Evolutionary conservation across 2,329 filamentous ascomycete genomes (phyloP).

Genomic region (Atkinsonella texensis): DNA sequence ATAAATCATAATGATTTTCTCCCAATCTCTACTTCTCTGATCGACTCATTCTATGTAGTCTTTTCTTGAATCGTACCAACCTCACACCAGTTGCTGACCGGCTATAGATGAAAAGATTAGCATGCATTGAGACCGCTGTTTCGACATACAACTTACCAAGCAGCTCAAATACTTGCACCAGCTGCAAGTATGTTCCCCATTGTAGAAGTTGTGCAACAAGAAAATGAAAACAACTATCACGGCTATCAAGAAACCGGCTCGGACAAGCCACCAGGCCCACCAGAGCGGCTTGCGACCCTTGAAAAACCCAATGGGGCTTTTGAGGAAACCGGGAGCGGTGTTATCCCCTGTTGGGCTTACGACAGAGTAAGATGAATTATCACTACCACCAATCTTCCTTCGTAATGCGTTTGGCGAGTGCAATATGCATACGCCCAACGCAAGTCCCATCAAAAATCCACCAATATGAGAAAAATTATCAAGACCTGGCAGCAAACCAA

Average conservation of each 20-base stretch:
- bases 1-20: not conserved
- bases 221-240: constrained; percentile 78
- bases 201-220: constrained; percentile 84
- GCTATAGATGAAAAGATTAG: constrained; percentile 24
- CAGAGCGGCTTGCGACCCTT: constrained; percentile 84
- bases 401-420: constrained; percentile 77
- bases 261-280: constrained; percentile 95
- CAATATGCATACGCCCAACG: constrained; percentile 73
- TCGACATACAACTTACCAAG: constrained; percentile 51
- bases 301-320: constrained; percentile 67
- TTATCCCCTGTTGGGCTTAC: constrained; percentile 42
- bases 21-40: too few species aligned
- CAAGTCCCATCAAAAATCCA: constrained; percentile 85
- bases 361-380: constrained; percentile 56
- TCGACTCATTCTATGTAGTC: not conserved
- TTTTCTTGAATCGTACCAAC: constrained; percentile 25
- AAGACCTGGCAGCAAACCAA: constrained; percentile 80
- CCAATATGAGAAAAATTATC: constrained; percentile 98
- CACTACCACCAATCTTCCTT: constrained; percentile 50
- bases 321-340: constrained; percentile 41
- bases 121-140: not conserved
- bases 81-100: constrained; percentile 57
- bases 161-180: constrained; percentile 98
- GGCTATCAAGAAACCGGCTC: constrained; percentile 65
- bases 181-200: constrained; percentile 57